Conservation (phyloP, 306 rosid species). For the Cucurbita ficifolia region DNA sequence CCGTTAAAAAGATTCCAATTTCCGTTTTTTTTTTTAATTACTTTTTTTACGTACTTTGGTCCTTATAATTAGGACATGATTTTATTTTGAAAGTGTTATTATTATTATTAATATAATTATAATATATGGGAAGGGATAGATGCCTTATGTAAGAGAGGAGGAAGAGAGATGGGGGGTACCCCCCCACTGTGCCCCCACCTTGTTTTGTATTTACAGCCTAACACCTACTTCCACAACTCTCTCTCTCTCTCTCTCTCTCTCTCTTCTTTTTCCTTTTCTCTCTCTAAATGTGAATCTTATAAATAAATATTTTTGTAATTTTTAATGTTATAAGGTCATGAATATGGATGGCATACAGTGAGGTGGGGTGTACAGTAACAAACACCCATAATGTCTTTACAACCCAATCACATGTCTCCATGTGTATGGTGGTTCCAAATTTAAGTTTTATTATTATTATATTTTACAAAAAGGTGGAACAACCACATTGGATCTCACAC, state of each 20-base stretch:
- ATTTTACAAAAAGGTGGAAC: slow-evolving; percentile 13
- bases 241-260: background rate
- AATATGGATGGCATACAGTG: background rate
- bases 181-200: slow-evolving; percentile 29
- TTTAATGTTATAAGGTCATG: background rate
- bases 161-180: slow-evolving; percentile 22
- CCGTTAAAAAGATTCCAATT: background rate
- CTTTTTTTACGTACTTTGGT: no score
- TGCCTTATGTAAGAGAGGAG: slow-evolving; percentile 24
- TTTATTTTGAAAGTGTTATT: background rate
- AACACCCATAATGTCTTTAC: slow-evolving; percentile 8
- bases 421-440: slow-evolving; percentile 3
- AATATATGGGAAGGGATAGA: slow-evolving; percentile 17
- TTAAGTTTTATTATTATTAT: background rate
- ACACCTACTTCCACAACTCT: slow-evolving; percentile 17
- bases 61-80: no score
- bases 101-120: background rate
- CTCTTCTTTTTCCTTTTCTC: background rate
- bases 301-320: background rate
- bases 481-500: slow-evolving; percentile 2
- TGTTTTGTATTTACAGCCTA: slow-evolving; percentile 38
- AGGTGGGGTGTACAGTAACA: background rate
- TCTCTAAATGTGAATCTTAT: background rate
- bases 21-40: no score
- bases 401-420: slow-evolving; percentile 14